A percentile compares a stretch with the other conserved stretches of the same genome.
Conservation (phyloP, 1,284 basidiomycete species). For the Gomphus bonarii region DNA sequence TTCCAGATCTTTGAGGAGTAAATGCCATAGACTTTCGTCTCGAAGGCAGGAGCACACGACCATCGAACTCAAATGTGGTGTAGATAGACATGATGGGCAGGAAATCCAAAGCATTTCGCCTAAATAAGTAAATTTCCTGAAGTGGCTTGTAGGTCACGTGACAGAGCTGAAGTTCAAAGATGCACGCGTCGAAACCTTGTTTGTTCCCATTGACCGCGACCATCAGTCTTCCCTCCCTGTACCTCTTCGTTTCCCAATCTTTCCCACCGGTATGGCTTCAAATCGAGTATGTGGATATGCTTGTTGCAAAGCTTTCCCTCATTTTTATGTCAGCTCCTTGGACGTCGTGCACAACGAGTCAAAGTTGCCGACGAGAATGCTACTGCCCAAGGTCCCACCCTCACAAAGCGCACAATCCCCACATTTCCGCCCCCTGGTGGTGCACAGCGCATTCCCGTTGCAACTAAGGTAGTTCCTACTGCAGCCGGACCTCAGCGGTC, state of each 20-base stretch:
- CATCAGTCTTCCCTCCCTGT: not conserved
- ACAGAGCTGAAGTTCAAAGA: constrained; percentile 3
- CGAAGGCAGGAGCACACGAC: too few relatives aligned
- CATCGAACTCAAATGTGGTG: too few relatives aligned
- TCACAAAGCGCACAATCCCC: constrained; percentile 4
- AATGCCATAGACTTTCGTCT: too few relatives aligned
- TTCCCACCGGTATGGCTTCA: constrained; percentile 1
- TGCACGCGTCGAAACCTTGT: constrained; percentile 7
- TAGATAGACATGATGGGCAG: too few relatives aligned
- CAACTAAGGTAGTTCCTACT: constrained; percentile 1
- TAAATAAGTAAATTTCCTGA: too few relatives aligned
- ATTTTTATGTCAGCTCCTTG: not conserved
- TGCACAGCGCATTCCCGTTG: constrained; percentile 6
- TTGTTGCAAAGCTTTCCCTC: not conserved
- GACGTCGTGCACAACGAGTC: constrained; percentile 7
- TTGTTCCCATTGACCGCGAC: constrained; percentile 2
- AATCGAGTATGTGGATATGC: constrained; percentile 2
- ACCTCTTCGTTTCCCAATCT: not conserved
- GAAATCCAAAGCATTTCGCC: too few relatives aligned
- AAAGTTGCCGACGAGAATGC: constrained; percentile 10
- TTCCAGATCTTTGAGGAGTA: too few relatives aligned
- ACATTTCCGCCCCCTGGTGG: constrained; percentile 6
- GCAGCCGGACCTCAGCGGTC: constrained; percentile 6
- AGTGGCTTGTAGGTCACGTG: constrained; percentile 11
- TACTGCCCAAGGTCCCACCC: constrained; percentile 8